Base-by-base conservation (phyloP, 768 basidiomycete genomes). In the Lactarius indigo region DNA sequence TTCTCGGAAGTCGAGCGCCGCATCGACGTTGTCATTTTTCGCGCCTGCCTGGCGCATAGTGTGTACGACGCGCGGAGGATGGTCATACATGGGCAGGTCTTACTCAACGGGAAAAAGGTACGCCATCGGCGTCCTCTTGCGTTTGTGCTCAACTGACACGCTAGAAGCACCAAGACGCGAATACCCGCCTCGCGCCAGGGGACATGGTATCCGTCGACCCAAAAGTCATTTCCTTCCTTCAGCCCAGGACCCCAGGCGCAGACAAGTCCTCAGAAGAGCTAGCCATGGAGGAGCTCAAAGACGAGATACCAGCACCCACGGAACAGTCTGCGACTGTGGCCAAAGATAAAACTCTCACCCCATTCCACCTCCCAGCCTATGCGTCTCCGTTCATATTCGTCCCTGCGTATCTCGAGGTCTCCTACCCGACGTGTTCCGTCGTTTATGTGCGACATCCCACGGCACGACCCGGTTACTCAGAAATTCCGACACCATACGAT, bases 361-460 rank as follows among this genome's bases (percentile, higher is more conserved):
- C 89, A 9, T 98, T 98, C 83, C 79, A 85, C 74, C 88, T 97
- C 12, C 97, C 97, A 0, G 80, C 84, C 41, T 97, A 88, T 73
- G 91, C 96, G 13, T 85, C 93, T 0, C 96, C 97, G 0, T 92
- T 90, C 82, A 82, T 98, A 47, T 98, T 97, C 82, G 85, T 98
- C 69, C 97, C 97, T 5, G 88, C 93, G 0, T 96, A 94, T 76
- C 84, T 94, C 61, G 92, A 96, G 71, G 85, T 88, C 15, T 91
- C 88, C 64, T 98, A 91, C 81, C 74, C 84, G 57, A 94, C 94
- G 12, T 98, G 96, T 76, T 93, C 95, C 2, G 89, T 89, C 17
- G 81, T 98, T 60, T 98, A 96, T 75, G 86, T 98, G 37, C 91
- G 97, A 42, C 94, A 98, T 73, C 97, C 97, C 9, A 97, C 96